phyloP scores from a whole-genome alignment of 495 filamentous ascomycete genomes.

The Platismatia glauca region DNA sequence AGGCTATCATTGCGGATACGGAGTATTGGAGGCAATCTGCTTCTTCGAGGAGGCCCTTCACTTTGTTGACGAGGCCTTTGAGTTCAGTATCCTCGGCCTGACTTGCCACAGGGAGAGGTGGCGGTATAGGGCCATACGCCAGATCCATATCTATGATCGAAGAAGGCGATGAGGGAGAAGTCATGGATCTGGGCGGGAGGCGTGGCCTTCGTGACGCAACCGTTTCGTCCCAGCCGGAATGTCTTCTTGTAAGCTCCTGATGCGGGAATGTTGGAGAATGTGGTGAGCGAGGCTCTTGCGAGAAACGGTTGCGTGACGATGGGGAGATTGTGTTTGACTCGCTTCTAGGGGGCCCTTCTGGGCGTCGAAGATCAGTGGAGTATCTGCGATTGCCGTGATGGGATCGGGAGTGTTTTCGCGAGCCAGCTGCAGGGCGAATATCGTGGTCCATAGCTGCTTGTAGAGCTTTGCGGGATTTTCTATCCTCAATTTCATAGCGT shows the following conservation, averaged over 20 bases:
- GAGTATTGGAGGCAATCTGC: conserved; percentile 80
- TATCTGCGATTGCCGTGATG: conserved; percentile 16
- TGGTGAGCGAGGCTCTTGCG: conserved; percentile 17
- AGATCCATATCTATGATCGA: conserved; percentile 72
- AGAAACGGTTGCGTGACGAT: conserved; percentile 15
- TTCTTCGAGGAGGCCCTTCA: conserved; percentile 69
- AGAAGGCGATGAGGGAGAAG: conserved; percentile 20
- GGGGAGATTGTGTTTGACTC: conserved; percentile 13
- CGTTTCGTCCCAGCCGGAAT: conserved; percentile 28
- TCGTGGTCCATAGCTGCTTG: conserved; percentile 44
- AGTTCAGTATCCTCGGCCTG: conserved; percentile 41
- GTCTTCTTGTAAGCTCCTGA: conserved; percentile 35
- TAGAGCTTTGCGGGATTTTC: conserved; percentile 40
- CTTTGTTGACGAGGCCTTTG: conserved; percentile 52
- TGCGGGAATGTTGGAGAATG: conserved; percentile 23
- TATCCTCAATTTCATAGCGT: conserved; percentile 46
- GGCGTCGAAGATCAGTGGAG: conserved; percentile 8
- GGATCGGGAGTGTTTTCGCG: conserved; percentile 29
- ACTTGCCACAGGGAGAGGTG: conserved; percentile 33
- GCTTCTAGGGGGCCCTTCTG: not conserved
- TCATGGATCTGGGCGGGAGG: conserved; percentile 18
- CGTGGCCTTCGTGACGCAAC: conserved; percentile 6
- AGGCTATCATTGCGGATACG: conserved; percentile 73
- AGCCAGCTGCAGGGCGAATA: conserved; percentile 36
- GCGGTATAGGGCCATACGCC: conserved; percentile 68